A percentile compares a stretch with the other conserved stretches of the same genome.
phyloP scores from a whole-genome alignment of 2,329 filamentous ascomycete genomes.

The Akanthomyces lecanii region DNA sequence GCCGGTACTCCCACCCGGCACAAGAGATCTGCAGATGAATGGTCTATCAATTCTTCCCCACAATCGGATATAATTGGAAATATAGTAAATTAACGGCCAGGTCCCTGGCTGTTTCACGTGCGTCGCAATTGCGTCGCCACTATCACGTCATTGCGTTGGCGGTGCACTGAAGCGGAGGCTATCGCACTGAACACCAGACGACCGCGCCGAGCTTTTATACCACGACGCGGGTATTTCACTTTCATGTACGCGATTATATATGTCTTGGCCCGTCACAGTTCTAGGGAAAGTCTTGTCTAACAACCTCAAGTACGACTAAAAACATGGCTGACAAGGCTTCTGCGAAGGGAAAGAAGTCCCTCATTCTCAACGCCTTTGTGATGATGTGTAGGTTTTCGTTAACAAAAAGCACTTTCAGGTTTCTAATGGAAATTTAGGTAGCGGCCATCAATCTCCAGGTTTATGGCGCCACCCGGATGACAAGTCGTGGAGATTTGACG shows the following conservation, averaged over 20 bases:
- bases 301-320: neutral
- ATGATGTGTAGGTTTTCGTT: conserved; percentile 26
- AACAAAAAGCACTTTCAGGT: neutral
- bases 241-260: too few relatives aligned
- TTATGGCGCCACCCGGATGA: conserved; percentile 61
- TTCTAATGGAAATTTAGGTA: conserved; percentile 15
- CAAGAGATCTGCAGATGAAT: neutral
- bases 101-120: neutral
- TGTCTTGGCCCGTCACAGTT: neutral
- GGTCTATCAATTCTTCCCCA: neutral
- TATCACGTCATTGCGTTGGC: conserved; percentile 7
- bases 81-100: neutral
- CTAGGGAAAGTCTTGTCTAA: neutral
- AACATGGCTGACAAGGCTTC: neutral
- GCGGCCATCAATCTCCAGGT: conserved; percentile 43
- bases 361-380: conserved; percentile 42
- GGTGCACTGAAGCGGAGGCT: neutral
- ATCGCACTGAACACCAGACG: neutral
- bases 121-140: conserved; percentile 10
- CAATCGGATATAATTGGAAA: conserved; percentile 1
- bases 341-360: conserved; percentile 23
- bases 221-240: too few relatives aligned
- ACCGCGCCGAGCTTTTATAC: neutral
- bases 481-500: conserved; percentile 56
- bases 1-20: neutral